Evolutionary conservation across 352 stramenopile species (phyloP).

Genomic region (Pythium folliculosum): DNA sequence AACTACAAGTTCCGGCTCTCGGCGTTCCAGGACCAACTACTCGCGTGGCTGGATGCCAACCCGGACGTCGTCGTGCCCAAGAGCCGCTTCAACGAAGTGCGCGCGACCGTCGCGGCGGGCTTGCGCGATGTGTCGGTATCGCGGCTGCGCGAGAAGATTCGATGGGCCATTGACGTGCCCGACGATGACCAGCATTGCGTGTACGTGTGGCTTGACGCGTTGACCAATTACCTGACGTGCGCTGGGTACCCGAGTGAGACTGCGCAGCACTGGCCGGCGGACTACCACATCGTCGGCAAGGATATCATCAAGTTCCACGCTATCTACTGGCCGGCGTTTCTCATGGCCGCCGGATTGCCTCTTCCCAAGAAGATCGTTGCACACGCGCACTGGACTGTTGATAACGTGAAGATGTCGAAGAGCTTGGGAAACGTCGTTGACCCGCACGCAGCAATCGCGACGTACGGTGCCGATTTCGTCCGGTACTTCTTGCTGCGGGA

Average conservation of each 20-base stretch:
- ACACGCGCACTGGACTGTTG: conserved; percentile 98
- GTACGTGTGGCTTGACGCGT: conserved; percentile 99
- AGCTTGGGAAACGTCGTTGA: conserved; percentile 98
- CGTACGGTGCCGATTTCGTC: conserved; percentile 94
- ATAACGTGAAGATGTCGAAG: conserved; percentile 99
- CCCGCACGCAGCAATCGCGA: conserved; percentile 90
- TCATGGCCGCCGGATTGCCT: conserved; percentile 92
- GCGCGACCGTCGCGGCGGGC: conserved; percentile 86
- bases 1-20: conserved; percentile 99
- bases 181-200: conserved; percentile 92
- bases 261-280: conserved; percentile 58
- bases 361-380: conserved; percentile 95
- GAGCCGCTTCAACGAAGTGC: conserved; percentile 91
- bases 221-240: conserved; percentile 98
- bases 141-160: conserved; percentile 92
- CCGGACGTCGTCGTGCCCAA: conserved; percentile 92
- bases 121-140: conserved; percentile 97
- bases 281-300: conserved; percentile 96
- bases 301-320: conserved; percentile 99
- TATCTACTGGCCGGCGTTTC: conserved; percentile 98
- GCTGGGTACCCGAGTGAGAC: conserved; percentile 88
- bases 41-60: conserved; percentile 87
- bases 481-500: conserved; percentile 91
- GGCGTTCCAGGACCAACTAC: conserved; percentile 91
- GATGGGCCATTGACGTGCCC: conserved; percentile 97